phyloP scores from a whole-genome alignment of 2,329 filamentous ascomycete genomes.

The Neopestalotiopsis sp. region DNA sequence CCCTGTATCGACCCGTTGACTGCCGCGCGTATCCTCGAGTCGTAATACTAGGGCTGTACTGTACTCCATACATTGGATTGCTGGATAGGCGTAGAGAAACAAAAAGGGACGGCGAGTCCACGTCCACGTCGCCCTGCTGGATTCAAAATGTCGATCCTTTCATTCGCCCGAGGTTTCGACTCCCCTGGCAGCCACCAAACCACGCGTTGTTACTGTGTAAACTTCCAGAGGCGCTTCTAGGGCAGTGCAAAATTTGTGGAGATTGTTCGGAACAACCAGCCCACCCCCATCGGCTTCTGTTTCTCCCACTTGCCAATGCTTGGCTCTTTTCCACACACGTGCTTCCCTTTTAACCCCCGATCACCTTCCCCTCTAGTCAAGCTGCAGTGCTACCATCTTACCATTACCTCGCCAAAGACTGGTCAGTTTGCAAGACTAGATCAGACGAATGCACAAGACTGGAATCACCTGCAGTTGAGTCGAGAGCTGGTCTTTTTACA shows the following conservation, averaged over 20 bases:
- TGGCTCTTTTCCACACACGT: background rate
- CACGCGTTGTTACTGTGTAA: background rate
- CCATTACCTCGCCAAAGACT: background rate
- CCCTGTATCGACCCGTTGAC: background rate
- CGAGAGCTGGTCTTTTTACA: no score
- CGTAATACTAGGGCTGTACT: background rate
- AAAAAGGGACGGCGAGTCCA: no score
- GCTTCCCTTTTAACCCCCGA: background rate
- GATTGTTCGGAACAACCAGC: background rate
- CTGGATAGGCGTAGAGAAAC: no score
- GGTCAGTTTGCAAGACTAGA: background rate
- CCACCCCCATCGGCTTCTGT: slow-evolving; percentile 1
- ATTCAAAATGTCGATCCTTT: slow-evolving; percentile 4
- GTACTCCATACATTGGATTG: no score
- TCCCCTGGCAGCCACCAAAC: background rate
- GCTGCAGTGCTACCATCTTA: background rate
- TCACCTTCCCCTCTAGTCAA: slow-evolving; percentile 13
- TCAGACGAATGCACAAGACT: no score
- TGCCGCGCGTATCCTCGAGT: background rate
- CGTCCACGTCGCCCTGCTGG: background rate
- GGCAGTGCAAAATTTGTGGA: background rate
- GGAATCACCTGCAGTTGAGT: no score
- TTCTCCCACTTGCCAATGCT: slow-evolving; percentile 8
- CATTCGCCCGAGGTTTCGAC: slow-evolving; percentile 4
- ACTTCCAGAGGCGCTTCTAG: background rate